Evolutionary conservation across 2,329 filamentous ascomycete species (phyloP).

Genomic region (Zopfia rhizophila): DNA sequence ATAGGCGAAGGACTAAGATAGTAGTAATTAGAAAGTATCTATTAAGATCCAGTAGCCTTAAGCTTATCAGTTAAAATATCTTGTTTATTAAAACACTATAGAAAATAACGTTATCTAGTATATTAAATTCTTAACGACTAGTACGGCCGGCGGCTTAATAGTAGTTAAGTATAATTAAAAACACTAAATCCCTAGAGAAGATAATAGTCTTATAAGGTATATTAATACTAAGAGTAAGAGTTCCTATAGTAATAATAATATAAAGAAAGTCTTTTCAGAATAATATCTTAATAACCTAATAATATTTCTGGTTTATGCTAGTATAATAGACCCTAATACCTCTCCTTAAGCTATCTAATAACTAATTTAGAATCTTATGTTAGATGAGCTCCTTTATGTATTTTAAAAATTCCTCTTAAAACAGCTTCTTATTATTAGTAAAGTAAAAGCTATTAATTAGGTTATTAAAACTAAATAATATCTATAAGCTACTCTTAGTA

Average conservation of each 20-base stretch:
- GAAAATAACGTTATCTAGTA: slow-evolving; percentile 84
- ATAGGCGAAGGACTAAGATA: slow-evolving; percentile 74
- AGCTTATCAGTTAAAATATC: slow-evolving; percentile 75
- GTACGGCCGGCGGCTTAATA: slow-evolving; percentile 81
- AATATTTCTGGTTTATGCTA: slow-evolving; percentile 81
- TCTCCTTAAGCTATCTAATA: slow-evolving; percentile 71
- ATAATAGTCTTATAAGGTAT: slow-evolving; percentile 87
- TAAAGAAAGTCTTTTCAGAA: slow-evolving; percentile 77
- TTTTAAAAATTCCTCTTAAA: slow-evolving; percentile 67
- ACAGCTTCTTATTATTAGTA: slow-evolving; percentile 70
- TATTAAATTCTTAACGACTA: slow-evolving; percentile 81
- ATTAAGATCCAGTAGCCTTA: slow-evolving; percentile 75
- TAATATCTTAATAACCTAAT: slow-evolving; percentile 77
- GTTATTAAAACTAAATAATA: slow-evolving; percentile 73
- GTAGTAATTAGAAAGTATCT: slow-evolving; percentile 84
- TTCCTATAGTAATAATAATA: slow-evolving; percentile 79
- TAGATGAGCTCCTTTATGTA: slow-evolving; percentile 64
- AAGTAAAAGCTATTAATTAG: slow-evolving; percentile 74
- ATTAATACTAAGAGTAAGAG: too few relatives aligned
- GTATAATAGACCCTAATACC: slow-evolving; percentile 82
- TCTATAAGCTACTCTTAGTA: too few relatives aligned
- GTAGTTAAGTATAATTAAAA: slow-evolving; percentile 78
- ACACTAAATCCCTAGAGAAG: slow-evolving; percentile 78
- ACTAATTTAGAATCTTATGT: slow-evolving; percentile 60
- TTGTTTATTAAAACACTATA: slow-evolving; percentile 71